Base-by-base conservation (phyloP, 2,329 filamentous ascomycete species). In the Stenocarpella maydis region DNA sequence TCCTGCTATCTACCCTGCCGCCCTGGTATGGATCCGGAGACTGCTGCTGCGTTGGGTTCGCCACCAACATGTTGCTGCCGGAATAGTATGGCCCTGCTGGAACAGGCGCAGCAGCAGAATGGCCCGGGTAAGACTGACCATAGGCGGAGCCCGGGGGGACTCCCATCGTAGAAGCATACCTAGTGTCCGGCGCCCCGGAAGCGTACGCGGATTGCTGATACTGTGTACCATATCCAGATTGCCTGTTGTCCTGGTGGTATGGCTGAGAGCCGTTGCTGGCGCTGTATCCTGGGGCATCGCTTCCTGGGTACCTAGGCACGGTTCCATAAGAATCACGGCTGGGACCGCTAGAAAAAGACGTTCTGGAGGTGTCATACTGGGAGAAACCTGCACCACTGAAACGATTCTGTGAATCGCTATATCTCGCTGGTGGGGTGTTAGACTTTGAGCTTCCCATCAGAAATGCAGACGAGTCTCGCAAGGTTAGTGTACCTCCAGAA, bases 341-440 rank as follows among this genome's bases (percentile, higher is more conserved):
- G 34, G 63, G 54, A 28, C 67, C 65, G 14, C 41, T 70, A 24
- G 65, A 69, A 31, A 71, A 70, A 21, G 58, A 47, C 49, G 28
- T 28, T 49, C 43, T 50, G 63, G 67, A 67, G 63, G 50, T 65
- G 31, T 71, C 70, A 65, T 71, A 71, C 70, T 70, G 69, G 24
- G 71, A 69, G 73, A 73, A 75, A 76, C 63, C 75, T 53, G 60
- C 60, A 65, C 70, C 54, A 58, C 64, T 69, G 52, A 69, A 69
- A 34, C 71, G 69, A 73, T 72, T 85, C 79, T 86, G 82, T 72
- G 86, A 87, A 77, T 87, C 83, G 78, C 84, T 84, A 76, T 87
- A 87, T 78, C 86, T 84, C 77, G 83, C 86, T 88, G 82, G 77
- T 78, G 83, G 83, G 77, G 84, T 85, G 86, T 89, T 88, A 89